Base-by-base conservation (phyloP, 2,329 filamentous ascomycete species). In the Periconia sp. region DNA sequence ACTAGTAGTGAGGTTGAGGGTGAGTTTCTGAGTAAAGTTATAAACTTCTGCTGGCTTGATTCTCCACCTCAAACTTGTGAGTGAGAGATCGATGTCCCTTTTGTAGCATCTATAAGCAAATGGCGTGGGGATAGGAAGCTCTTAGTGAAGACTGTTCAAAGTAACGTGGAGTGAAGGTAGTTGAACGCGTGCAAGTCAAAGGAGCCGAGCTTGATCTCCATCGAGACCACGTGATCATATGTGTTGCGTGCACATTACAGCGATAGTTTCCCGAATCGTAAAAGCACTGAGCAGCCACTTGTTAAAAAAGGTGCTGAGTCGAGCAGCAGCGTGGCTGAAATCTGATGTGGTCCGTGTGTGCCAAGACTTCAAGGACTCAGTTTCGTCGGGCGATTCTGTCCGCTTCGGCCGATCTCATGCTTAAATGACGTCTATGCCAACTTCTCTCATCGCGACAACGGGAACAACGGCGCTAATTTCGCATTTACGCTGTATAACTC, bases 341-440 rank as follows among this genome's bases (percentile, higher is more conserved):
- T 17, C 17, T 13, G 6, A 15, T 5, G 32, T 35, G 32, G 17
- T 35, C 32, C 32, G 17, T 22, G 32, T 19, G 4, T 13, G 32
- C 32, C 32, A 35, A 35, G 32, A 13, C 32, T 22, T 9, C 19
- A 35, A 15, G 8, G 32, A n/a, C 13, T n/a, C 10, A 17, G 17
- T 5, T 19, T 5, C 15, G 12, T 13, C 25, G n/a, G 25, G 25
- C 25, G 32, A 35, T 22, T n/a, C 11, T 16, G n/a, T 21, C 17
- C 4, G 17, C 19, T 6, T 4, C 32, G 17, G 32, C 10, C 32
- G 18, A 35, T 35, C 32, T 35, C 16, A 22, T 18, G 19, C 5
- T 5, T 12, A 32, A n/a, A 35, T 35, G 32, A 35, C 32, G 32
- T 35, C 17, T 35, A 13, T 15, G 29, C 29, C n/a, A n/a, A 16